These are phyloP conservation scores for Paraphoma chrysanthemicola DNA, from an alignment of 2,329 filamentous ascomycete species.

Conservation along the genomic window DNA sequence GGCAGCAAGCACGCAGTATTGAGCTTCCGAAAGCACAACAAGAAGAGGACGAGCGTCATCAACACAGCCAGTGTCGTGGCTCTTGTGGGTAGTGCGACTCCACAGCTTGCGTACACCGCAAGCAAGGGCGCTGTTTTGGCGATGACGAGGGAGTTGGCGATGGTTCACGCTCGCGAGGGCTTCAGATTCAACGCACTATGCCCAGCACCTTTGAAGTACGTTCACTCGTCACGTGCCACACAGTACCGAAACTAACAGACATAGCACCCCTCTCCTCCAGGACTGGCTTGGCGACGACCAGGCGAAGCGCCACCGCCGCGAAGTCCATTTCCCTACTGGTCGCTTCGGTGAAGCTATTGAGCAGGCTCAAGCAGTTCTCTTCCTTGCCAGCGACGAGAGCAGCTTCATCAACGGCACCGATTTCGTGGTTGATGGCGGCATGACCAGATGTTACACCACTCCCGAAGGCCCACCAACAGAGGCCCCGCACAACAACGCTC, in stretches of 20 bases:
- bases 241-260: slow-evolving; percentile 18
- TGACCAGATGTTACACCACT: slow-evolving; percentile 86
- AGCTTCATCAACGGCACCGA: slow-evolving; percentile 91
- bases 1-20: slow-evolving; percentile 91
- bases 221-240: slow-evolving; percentile 1
- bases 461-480: slow-evolving; percentile 63
- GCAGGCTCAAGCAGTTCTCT: slow-evolving; percentile 87
- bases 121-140: slow-evolving; percentile 93
- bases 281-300: slow-evolving; percentile 91
- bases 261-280: slow-evolving; percentile 81
- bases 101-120: slow-evolving; percentile 90
- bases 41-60: slow-evolving; percentile 82
- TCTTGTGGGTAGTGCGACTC: slow-evolving; percentile 83
- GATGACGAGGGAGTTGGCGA: slow-evolving; percentile 87
- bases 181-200: slow-evolving; percentile 91
- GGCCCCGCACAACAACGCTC: slow-evolving; percentile 59
- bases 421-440: slow-evolving; percentile 93
- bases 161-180: slow-evolving; percentile 88
- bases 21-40: slow-evolving; percentile 78
- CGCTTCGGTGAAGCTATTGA: slow-evolving; percentile 94
- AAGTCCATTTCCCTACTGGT: slow-evolving; percentile 87
- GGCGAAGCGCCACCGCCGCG: slow-evolving; percentile 79
- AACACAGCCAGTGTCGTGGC: slow-evolving; percentile 92
- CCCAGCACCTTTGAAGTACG: slow-evolving; percentile 83
- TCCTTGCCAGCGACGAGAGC: slow-evolving; percentile 85